These are phyloP conservation scores for Cladosporium velox DNA, from an alignment of 2,329 filamentous ascomycete species.

Conservation along the genomic window DNA sequence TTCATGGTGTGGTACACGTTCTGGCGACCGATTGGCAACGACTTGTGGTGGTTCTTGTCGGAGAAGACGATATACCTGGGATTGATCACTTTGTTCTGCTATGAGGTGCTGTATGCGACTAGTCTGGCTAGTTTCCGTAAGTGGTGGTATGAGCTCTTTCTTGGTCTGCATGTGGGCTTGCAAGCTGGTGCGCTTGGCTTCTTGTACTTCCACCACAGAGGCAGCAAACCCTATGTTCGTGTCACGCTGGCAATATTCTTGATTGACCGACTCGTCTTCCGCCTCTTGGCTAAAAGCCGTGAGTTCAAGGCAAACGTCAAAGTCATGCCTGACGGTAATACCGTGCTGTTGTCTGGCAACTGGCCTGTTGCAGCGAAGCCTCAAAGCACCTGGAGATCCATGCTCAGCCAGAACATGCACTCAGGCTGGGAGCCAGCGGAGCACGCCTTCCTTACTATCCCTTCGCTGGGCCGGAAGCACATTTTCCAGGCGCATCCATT, in stretches of 20 bases:
- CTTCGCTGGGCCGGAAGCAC: slow-evolving; percentile 55
- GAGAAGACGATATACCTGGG: slow-evolving; percentile 57
- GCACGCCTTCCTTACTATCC: slow-evolving; percentile 65
- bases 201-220: slow-evolving; percentile 61
- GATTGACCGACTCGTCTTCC: slow-evolving; percentile 59
- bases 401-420: slow-evolving; percentile 32
- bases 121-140: slow-evolving; percentile 62
- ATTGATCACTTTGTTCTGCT: slow-evolving; percentile 57
- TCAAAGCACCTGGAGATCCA: slow-evolving; percentile 22
- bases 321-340: slow-evolving; percentile 60
- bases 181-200: slow-evolving; percentile 58
- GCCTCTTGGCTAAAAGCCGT: slow-evolving; percentile 55
- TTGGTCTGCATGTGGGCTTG: slow-evolving; percentile 59
- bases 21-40: slow-evolving; percentile 50
- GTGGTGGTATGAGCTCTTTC: slow-evolving; percentile 64
- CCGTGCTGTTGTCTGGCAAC: slow-evolving; percentile 52
- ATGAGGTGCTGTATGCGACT: slow-evolving; percentile 64
- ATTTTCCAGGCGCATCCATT: slow-evolving; percentile 65
- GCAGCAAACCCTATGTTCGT: slow-evolving; percentile 55
- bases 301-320: slow-evolving; percentile 53
- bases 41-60: slow-evolving; percentile 53
- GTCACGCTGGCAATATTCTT: slow-evolving; percentile 58
- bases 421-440: slow-evolving; percentile 62
- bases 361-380: slow-evolving; percentile 39
- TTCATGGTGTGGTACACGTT: slow-evolving; percentile 56